Percentiles rank a stretch among this genome's conserved stretches.
phyloP scores from a whole-genome alignment of 2,329 filamentous ascomycete species.

The Botrytis medusae region DNA sequence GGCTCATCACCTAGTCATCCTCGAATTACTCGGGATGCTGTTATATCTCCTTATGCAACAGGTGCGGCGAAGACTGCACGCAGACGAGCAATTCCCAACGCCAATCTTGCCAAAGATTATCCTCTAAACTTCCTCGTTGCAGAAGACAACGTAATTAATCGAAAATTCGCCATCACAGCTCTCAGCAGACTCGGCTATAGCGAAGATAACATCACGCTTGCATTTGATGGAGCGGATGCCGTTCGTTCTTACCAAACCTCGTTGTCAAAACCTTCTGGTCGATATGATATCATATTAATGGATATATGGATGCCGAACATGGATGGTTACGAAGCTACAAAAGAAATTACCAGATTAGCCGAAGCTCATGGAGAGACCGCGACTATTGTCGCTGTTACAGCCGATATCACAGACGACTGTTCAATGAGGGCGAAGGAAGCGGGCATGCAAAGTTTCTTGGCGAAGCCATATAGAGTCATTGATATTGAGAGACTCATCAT shows the following conservation, averaged over 20 bases:
- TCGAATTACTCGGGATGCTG: conserved; percentile 18
- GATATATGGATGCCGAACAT: conserved; percentile 74
- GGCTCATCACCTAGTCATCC: conserved; percentile 21
- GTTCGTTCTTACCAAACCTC: conserved; percentile 58
- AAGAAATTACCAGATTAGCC: conserved; percentile 52
- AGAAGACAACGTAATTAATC: conserved; percentile 73
- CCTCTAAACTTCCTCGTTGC: conserved; percentile 69
- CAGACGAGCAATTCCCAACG: conserved; percentile 47
- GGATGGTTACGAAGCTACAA: conserved; percentile 69
- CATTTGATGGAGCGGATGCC: conserved; percentile 67
- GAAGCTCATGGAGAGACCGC: conserved; percentile 25
- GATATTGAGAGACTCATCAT: conserved; percentile 54
- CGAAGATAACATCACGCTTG: conserved; percentile 54
- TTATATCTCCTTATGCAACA: conserved; percentile 19
- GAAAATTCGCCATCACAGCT: conserved; percentile 65
- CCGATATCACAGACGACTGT: conserved; percentile 55
- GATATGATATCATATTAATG: conserved; percentile 67
- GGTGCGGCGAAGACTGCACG: conserved; percentile 1
- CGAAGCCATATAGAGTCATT: conserved; percentile 55
- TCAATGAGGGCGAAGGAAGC: conserved; percentile 49
- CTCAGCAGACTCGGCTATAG: conserved; percentile 66
- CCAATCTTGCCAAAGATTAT: conserved; percentile 56
- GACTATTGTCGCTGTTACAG: conserved; percentile 53
- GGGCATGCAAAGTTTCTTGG: conserved; percentile 57
- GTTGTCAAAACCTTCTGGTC: conserved; percentile 36